Evolutionary conservation across 2,329 filamentous ascomycete species (phyloP).

Genomic region (Diaporthe longicolla): DNA sequence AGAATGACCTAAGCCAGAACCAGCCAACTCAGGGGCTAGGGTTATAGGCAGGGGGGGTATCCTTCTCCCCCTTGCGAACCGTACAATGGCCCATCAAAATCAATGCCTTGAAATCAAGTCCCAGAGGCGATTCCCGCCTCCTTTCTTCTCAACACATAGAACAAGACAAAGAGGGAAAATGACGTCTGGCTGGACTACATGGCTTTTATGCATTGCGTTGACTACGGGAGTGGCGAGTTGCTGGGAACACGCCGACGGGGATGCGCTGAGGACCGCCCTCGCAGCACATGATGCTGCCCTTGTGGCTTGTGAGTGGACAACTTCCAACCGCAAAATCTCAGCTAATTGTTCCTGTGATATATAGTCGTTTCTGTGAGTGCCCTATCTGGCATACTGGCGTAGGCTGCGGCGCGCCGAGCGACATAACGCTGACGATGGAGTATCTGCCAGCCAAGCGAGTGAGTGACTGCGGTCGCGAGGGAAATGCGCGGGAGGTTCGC

Average conservation of each 20-base stretch:
- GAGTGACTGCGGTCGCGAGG: constrained; percentile 23
- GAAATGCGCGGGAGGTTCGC: background rate
- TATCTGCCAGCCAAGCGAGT: constrained; percentile 37
- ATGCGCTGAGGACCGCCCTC: constrained; percentile 31
- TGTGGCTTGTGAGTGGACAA: constrained; percentile 42
- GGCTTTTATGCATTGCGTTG: background rate
- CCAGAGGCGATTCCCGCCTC: background rate
- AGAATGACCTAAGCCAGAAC: constrained; percentile 23
- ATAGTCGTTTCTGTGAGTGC: constrained; percentile 43
- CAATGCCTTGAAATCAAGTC: constrained; percentile 28
- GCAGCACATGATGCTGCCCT: constrained; percentile 33
- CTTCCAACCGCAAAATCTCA: background rate
- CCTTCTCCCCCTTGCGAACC: constrained; percentile 1
- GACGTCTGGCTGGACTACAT: background rate
- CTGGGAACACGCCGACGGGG: constrained; percentile 28
- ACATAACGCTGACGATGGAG: constrained; percentile 14
- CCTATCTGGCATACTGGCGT: background rate
- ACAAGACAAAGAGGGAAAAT: background rate
- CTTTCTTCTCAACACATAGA: background rate
- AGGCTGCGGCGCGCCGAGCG: too few relatives aligned
- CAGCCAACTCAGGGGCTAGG: constrained; percentile 7
- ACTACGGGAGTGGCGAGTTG: background rate
- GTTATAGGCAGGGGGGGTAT: constrained; percentile 28
- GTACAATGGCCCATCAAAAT: background rate
- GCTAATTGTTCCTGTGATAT: background rate